A percentile compares a stretch with the other conserved stretches of the same genome.
These are phyloP conservation scores for Hyaloperonospora brassicae DNA, from an alignment of 352 stramenopile genomes.

Conservation along the genomic window DNA sequence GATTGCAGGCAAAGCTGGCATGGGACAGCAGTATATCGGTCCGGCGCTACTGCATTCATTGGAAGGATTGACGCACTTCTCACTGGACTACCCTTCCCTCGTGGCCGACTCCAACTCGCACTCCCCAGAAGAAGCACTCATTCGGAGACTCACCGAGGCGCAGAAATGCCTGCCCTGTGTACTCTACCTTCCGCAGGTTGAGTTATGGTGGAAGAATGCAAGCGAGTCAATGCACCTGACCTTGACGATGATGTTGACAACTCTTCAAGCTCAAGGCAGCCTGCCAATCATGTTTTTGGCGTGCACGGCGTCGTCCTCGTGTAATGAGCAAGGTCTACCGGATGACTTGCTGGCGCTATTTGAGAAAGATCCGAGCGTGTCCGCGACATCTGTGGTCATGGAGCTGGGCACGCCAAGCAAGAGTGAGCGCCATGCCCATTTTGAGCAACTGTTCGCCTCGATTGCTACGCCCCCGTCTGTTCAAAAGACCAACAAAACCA, in stretches of 20 bases:
- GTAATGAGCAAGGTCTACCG: slow-evolving; percentile 30
- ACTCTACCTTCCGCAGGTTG: slow-evolving; percentile 65
- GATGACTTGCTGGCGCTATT: slow-evolving; percentile 54
- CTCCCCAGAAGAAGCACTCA: slow-evolving; percentile 67
- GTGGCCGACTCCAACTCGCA: slow-evolving; percentile 63
- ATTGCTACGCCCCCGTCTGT: slow-evolving; percentile 42
- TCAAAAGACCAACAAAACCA: slow-evolving; percentile 14
- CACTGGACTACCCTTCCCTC: slow-evolving; percentile 70
- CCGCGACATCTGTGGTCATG: slow-evolving; percentile 38
- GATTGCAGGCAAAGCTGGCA: slow-evolving; percentile 45
- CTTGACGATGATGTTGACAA: slow-evolving; percentile 77
- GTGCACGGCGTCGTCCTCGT: slow-evolving; percentile 39
- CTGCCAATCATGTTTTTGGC: slow-evolving; percentile 75
- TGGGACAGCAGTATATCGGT: slow-evolving; percentile 69
- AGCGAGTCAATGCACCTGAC: slow-evolving; percentile 62
- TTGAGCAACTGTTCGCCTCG: slow-evolving; percentile 50
- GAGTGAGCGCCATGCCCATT: slow-evolving; percentile 37
- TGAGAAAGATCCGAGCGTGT: slow-evolving; percentile 31
- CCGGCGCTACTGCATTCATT: slow-evolving; percentile 59
- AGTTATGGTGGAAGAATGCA: slow-evolving; percentile 73
- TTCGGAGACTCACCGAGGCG: slow-evolving; percentile 59
- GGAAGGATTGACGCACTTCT: slow-evolving; percentile 71
- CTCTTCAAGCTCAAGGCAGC: slow-evolving; percentile 57
- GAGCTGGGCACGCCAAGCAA: slow-evolving; percentile 30
- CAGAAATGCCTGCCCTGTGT: slow-evolving; percentile 75